These are phyloP conservation scores for Penicillium expansum DNA, from an alignment of 2,329 filamentous ascomycete species.

Conservation along the genomic window DNA sequence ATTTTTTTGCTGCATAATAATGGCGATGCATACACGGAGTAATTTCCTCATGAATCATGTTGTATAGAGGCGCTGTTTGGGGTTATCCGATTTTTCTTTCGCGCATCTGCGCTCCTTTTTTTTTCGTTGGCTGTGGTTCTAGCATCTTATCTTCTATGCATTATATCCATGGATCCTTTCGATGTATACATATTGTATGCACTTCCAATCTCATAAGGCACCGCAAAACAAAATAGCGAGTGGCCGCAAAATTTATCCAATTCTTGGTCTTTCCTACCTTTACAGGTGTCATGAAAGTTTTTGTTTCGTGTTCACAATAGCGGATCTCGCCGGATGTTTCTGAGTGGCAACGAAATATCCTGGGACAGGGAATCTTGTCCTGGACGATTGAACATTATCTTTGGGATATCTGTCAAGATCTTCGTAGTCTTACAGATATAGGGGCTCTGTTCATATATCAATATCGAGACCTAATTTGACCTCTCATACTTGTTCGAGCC, in stretches of 20 bases:
- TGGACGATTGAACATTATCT: too few relatives aligned
- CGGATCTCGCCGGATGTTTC: background rate
- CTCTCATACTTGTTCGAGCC: too few relatives aligned
- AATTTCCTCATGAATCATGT: conserved; percentile 21
- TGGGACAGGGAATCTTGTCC: too few relatives aligned
- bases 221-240: background rate
- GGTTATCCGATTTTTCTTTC: background rate
- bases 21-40: conserved; percentile 19
- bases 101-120: background rate
- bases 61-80: conserved; percentile 21
- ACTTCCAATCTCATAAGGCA: background rate
- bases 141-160: background rate
- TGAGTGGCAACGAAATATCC: too few relatives aligned
- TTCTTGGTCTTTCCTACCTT: background rate
- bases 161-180: background rate
- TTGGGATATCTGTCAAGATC: too few relatives aligned
- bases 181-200: background rate
- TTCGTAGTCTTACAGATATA: too few relatives aligned
- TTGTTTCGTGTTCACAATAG: background rate
- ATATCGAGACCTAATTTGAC: too few relatives aligned
- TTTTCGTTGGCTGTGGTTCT: background rate
- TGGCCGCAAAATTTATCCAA: background rate
- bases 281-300: background rate
- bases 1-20: conserved; percentile 9
- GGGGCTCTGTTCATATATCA: too few relatives aligned